Percentiles rank a stretch among this genome's conserved stretches.
These are phyloP conservation scores for Rhodotorula sphaerocarpa DNA, from an alignment of 768 basidiomycete species.

Conservation along the genomic window DNA sequence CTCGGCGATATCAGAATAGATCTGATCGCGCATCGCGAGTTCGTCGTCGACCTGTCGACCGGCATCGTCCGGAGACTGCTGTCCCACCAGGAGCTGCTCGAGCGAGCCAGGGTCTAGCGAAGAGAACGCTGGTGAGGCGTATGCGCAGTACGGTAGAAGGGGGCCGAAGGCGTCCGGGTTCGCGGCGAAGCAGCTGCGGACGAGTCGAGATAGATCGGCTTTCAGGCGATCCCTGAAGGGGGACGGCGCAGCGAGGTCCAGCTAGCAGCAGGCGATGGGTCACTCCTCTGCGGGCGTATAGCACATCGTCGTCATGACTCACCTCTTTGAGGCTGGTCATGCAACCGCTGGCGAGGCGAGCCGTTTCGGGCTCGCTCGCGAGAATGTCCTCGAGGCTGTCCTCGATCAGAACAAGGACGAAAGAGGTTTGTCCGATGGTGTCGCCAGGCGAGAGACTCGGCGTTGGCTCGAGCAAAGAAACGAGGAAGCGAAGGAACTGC, in stretches of 20 bases:
- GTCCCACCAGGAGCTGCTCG: not conserved
- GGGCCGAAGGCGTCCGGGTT: conserved; percentile 31
- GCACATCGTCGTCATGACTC: not conserved
- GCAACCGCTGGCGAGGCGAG: conserved; percentile 9
- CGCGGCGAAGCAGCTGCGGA: conserved; percentile 28
- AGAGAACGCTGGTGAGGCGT: not conserved
- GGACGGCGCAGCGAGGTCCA: not conserved
- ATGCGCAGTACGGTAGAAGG: conserved; percentile 21
- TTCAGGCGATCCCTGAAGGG: not conserved
- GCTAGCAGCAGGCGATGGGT: not conserved
- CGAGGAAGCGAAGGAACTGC: conserved; percentile 25
- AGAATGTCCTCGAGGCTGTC: conserved; percentile 23
- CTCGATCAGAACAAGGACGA: conserved; percentile 25
- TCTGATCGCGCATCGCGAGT: not conserved
- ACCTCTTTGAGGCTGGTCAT: conserved; percentile 12
- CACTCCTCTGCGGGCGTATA: too few species aligned
- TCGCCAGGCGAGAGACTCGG: not conserved
- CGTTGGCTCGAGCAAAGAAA: conserved; percentile 14
- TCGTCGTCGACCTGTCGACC: not conserved
- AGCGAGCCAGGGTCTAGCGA: not conserved
- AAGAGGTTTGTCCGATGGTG: conserved; percentile 10
- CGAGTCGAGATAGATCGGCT: not conserved
- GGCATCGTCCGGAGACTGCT: too few species aligned
- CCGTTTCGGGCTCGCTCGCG: conserved; percentile 16
- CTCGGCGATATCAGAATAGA: not conserved